Evolutionary conservation across 2,329 filamentous ascomycete genomes (phyloP).

Genomic region (Ceratocystis smalleyi): DNA sequence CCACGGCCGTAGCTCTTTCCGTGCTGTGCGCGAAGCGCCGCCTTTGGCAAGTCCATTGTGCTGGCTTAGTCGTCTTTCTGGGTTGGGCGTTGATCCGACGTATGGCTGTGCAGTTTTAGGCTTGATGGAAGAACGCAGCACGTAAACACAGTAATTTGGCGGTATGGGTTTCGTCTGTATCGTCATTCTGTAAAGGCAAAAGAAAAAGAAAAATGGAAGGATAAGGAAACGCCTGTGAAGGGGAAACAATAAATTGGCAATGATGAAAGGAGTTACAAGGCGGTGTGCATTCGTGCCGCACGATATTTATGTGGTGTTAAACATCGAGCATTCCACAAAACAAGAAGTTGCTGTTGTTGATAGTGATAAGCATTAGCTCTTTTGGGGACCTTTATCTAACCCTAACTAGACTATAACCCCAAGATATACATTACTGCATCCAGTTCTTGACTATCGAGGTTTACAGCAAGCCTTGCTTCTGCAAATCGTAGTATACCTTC

Average conservation of each 20-base stretch:
- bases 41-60: slow-evolving; percentile 79
- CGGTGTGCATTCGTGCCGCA: not conserved
- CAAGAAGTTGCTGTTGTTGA: not conserved
- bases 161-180: slow-evolving; percentile 48
- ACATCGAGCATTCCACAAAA: not conserved
- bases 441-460: not conserved
- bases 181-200: slow-evolving; percentile 24
- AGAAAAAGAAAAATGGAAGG: not conserved
- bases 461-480: slow-evolving; percentile 75
- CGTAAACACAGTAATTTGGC: slow-evolving; percentile 83
- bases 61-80: slow-evolving; percentile 67
- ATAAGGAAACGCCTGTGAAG: not conserved
- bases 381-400: slow-evolving; percentile 1
- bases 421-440: slow-evolving; percentile 9
- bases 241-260: no score
- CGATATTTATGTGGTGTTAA: not conserved
- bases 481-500: slow-evolving; percentile 91
- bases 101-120: slow-evolving; percentile 50
- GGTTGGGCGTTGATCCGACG: slow-evolving; percentile 83
- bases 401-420: slow-evolving; percentile 9
- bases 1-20: slow-evolving; percentile 60
- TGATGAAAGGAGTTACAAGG: not conserved
- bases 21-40: slow-evolving; percentile 63
- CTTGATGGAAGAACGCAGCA: slow-evolving; percentile 67
- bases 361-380: not conserved